Conservation (phyloP, 2,329 filamentous ascomycete species). For the Chalaropsis thielavioides region DNA sequence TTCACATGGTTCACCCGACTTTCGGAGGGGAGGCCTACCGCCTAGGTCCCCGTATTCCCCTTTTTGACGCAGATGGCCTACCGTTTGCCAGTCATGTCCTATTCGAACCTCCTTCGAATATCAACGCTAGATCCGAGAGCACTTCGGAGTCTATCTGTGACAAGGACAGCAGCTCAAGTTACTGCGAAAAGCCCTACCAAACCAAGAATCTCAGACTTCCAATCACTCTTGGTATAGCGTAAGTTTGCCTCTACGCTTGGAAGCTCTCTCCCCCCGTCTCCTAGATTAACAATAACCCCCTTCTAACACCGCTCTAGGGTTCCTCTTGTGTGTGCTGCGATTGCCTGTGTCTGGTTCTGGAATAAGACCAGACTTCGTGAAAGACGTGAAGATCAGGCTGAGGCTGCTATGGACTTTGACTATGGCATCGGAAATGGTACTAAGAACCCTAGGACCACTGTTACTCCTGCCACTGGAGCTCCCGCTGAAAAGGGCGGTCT, state of each 20-base stretch:
- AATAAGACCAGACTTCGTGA: constrained; percentile 60
- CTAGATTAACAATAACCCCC: neutral
- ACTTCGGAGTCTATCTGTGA: constrained; percentile 10
- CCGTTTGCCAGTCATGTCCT: constrained; percentile 8
- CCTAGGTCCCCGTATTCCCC: constrained; percentile 10
- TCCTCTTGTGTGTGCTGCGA: constrained; percentile 51
- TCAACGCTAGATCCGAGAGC: neutral
- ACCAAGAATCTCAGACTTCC: constrained; percentile 44
- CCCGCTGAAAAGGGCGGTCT: constrained; percentile 36
- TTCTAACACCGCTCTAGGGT: constrained; percentile 40
- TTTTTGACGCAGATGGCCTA: neutral
- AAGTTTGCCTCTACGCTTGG: constrained; percentile 29
- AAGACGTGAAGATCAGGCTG: constrained; percentile 61
- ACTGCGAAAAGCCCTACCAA: constrained; percentile 47
- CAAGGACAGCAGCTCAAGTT: constrained; percentile 17
- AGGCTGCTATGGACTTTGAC: constrained; percentile 82
- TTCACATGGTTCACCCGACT: constrained; percentile 5
- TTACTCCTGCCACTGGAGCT: constrained; percentile 9
- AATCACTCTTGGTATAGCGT: constrained; percentile 57
- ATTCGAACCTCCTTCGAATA: constrained; percentile 5
- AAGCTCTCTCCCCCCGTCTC: no score
- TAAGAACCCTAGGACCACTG: constrained; percentile 25
- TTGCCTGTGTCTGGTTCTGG: constrained; percentile 63
- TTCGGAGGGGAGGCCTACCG: constrained; percentile 7
- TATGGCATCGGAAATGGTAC: constrained; percentile 59